These are phyloP conservation scores for Penicillium herquei DNA, from an alignment of 495 filamentous ascomycete genomes.

Conservation along the genomic window DNA sequence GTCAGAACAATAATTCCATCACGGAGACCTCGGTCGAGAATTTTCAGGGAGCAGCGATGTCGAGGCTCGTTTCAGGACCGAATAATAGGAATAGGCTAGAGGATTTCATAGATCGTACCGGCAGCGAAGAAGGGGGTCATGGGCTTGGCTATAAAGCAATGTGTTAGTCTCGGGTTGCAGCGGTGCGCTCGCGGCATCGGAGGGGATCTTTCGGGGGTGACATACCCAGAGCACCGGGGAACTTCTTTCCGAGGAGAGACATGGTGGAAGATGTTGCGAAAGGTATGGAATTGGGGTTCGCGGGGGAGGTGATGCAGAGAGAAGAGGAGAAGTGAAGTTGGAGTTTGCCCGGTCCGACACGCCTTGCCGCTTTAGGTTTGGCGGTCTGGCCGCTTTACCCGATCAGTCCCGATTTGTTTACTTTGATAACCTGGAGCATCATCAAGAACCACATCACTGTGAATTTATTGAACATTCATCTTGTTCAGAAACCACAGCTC, in stretches of 20 bases:
- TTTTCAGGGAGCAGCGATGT: neutral
- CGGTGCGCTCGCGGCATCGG: neutral
- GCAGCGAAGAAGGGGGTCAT: conserved; percentile 91
- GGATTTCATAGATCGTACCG: conserved; percentile 59
- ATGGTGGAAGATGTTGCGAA: conserved; percentile 52
- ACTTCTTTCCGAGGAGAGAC: conserved; percentile 90
- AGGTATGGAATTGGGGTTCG: conserved; percentile 33
- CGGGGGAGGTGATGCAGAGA: conserved; percentile 29
- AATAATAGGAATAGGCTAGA: neutral
- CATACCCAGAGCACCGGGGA: conserved; percentile 82
- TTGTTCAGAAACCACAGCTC: neutral
- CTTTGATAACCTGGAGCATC: neutral
- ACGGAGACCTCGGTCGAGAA: conserved; percentile 3
- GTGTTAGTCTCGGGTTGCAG: conserved; percentile 27
- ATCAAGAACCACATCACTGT: neutral
- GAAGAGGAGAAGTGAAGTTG: conserved; percentile 41
- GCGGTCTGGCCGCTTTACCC: conserved; percentile 23
- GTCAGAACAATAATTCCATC: conserved; percentile 30
- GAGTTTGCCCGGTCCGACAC: conserved; percentile 34
- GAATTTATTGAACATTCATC: too few species aligned
- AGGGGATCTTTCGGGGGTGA: conserved; percentile 28
- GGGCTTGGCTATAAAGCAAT: conserved; percentile 64
- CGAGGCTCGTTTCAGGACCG: neutral
- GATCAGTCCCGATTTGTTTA: conserved; percentile 23
- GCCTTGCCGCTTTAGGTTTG: conserved; percentile 33